Base-by-base conservation (phyloP, 2,329 filamentous ascomycete genomes). In the Phaeosphaeria sp. region DNA sequence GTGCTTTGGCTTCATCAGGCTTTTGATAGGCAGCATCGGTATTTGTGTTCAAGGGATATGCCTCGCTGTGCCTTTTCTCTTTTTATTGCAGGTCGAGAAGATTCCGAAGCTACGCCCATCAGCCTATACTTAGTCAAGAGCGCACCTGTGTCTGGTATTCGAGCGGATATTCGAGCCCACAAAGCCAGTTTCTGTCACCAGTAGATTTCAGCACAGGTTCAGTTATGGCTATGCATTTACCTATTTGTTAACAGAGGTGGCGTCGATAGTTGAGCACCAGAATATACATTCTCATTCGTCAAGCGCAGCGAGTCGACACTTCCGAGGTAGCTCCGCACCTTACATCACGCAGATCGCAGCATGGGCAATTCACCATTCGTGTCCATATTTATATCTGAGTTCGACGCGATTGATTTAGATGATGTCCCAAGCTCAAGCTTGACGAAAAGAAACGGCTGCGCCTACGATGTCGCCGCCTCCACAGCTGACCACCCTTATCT, bases 241-340 rank as follows among this genome's bases (percentile, higher is more conserved):
- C n/a, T n/a, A n/a, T n/a, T n/a, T n/a, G n/a, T n/a, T n/a, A n/a
- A n/a, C n/a, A n/a, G n/a, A n/a, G n/a, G n/a, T n/a, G n/a, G n/a
- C n/a, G n/a, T n/a, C n/a, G n/a, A n/a, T n/a, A n/a, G n/a, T n/a
- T n/a, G n/a, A n/a, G n/a, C n/a, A n/a, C n/a, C n/a, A n/a, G n/a
- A n/a, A n/a, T n/a, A n/a, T n/a, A n/a, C n/a, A n/a, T n/a, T n/a
- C n/a, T n/a, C n/a, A n/a, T 36, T 44, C n/a, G 54, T 60, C 55
- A 46, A 58, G 18, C 27, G 36, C 22, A 48, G 27, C 58, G 58
- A 61, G 43, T 58, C 55, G 55, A 36, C 25, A 23, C n/a, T 49
- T 55, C 58, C 58, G 55, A 57, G 58, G 58, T 55, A 58, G 50
- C 54, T 57, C 57, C 57, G 55, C 58, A 55, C 49, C 54, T 15